phyloP scores from a whole-genome alignment of 768 basidiomycete species.

The Mycena kentingensis region DNA sequence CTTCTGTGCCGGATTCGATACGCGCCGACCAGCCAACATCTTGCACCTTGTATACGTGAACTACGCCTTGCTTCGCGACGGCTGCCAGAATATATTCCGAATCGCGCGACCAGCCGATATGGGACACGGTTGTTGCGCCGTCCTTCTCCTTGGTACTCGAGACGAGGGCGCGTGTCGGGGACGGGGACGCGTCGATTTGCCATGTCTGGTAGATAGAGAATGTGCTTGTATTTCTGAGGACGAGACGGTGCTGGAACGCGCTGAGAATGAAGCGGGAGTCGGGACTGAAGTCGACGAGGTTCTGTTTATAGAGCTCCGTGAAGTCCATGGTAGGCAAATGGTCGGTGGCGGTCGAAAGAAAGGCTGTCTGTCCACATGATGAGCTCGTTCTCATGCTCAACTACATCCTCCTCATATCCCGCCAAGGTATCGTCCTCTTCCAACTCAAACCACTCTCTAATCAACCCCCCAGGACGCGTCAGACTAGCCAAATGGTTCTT shows the following conservation, averaged over 20 bases:
- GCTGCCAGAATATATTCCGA: slow-evolving; percentile 85
- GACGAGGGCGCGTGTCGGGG: slow-evolving; percentile 49
- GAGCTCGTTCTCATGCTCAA: slow-evolving; percentile 78
- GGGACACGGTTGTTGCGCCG: slow-evolving; percentile 38
- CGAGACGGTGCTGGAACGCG: slow-evolving; percentile 74
- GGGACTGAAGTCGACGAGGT: slow-evolving; percentile 80
- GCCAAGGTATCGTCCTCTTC: too few species aligned
- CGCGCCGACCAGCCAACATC: slow-evolving; percentile 79
- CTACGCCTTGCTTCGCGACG: slow-evolving; percentile 68
- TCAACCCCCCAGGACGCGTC: slow-evolving; percentile 75
- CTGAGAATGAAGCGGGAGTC: slow-evolving; percentile 87
- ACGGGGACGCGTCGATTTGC: slow-evolving; percentile 59
- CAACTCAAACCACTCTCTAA: too few species aligned
- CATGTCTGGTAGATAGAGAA: slow-evolving; percentile 84
- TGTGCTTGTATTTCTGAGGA: slow-evolving; percentile 82
- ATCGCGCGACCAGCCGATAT: slow-evolving; percentile 84
- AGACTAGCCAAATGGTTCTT: slow-evolving; percentile 96
- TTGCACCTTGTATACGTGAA: slow-evolving; percentile 76
- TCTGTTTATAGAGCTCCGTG: slow-evolving; percentile 69
- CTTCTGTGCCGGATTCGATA: slow-evolving; percentile 81
- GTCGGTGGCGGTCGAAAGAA: slow-evolving; percentile 6
- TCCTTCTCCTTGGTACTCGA: slow-evolving; percentile 36
- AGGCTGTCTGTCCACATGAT: too few species aligned
- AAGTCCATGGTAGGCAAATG: slow-evolving; percentile 87
- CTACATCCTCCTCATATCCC: slow-evolving; percentile 91